These are phyloP conservation scores for Jamesozyma spencerorum DNA, from an alignment of 805 yeast genomes.

Conservation along the genomic window DNA sequence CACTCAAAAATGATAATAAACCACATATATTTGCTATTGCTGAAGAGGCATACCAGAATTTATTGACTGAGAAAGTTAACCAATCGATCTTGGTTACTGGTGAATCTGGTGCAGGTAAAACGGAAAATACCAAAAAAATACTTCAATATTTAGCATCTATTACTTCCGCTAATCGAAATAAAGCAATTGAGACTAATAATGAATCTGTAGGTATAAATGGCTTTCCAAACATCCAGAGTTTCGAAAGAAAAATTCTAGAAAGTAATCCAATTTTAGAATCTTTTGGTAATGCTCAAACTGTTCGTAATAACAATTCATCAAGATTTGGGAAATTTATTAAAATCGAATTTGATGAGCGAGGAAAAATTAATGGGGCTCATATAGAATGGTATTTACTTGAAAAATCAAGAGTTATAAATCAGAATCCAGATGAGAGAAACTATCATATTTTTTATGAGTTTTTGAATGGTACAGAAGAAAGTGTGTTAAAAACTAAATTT, in stretches of 20 bases:
- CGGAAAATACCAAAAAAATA: conserved; percentile 92
- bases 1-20: conserved; percentile 37
- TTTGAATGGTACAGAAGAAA: conserved; percentile 52
- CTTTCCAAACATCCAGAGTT: conserved; percentile 28
- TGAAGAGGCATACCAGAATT: conserved; percentile 72
- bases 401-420: conserved; percentile 82
- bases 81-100: conserved; percentile 97
- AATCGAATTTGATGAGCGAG: conserved; percentile 58
- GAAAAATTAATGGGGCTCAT: conserved; percentile 75
- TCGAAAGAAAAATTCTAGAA: conserved; percentile 79
- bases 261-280: conserved; percentile 95
- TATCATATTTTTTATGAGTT: conserved; percentile 91
- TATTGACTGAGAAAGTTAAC: conserved; percentile 58
- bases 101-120: conserved; percentile 97
- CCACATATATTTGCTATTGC: conserved; percentile 93
- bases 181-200: neutral
- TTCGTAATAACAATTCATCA: conserved; percentile 87
- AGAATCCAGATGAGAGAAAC: conserved; percentile 70
- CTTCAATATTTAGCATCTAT: conserved; percentile 84
- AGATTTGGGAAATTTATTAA: conserved; percentile 94
- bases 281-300: conserved; percentile 95
- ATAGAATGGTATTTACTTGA: conserved; percentile 92
- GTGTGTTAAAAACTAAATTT: conserved; percentile 31
- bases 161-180: conserved; percentile 33
- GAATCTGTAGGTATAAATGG: too few species aligned